phyloP scores from a whole-genome alignment of 169 alveolate genomes.

The Plasmodium knowlesi region DNA sequence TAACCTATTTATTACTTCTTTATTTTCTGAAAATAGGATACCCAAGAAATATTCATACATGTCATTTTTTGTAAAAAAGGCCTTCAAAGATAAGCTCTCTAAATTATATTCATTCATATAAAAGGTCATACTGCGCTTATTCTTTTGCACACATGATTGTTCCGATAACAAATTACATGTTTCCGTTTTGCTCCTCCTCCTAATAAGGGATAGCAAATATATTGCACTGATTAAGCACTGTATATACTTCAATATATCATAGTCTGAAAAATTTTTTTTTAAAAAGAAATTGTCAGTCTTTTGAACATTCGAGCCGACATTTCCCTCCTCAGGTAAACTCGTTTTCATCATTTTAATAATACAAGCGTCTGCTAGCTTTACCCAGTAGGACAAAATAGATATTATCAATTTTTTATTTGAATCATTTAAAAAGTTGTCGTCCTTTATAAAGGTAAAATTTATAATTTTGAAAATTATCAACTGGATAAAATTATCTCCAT shows the following conservation, averaged over 20 bases:
- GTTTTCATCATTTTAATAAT: conserved; percentile 43
- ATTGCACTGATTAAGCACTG: conserved; percentile 65
- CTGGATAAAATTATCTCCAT: conserved; percentile 63
- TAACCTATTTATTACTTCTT: conserved; percentile 38
- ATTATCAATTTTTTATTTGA: conserved; percentile 62
- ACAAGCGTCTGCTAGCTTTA: conserved; percentile 51
- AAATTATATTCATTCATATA: conserved; percentile 28
- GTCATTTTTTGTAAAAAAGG: conserved; percentile 23
- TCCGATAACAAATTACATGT: not conserved
- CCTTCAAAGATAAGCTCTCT: conserved; percentile 11
- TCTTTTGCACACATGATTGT: not conserved
- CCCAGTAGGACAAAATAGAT: conserved; percentile 52
- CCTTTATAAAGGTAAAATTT: conserved; percentile 34
- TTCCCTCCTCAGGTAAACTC: conserved; percentile 12
- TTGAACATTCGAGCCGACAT: not conserved
- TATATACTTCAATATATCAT: conserved; percentile 61
- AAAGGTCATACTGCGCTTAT: not conserved
- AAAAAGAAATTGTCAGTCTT: conserved; percentile 16
- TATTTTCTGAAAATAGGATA: conserved; percentile 54
- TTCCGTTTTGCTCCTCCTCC: conserved; percentile 19
- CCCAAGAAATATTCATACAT: conserved; percentile 29
- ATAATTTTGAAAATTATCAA: conserved; percentile 59
- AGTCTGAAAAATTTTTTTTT: conserved; percentile 50
- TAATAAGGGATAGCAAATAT: conserved; percentile 33
- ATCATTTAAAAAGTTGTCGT: conserved; percentile 47